Base-by-base conservation (phyloP, 2,329 filamentous ascomycete species). In the Ophiosphaerella herpotricha region DNA sequence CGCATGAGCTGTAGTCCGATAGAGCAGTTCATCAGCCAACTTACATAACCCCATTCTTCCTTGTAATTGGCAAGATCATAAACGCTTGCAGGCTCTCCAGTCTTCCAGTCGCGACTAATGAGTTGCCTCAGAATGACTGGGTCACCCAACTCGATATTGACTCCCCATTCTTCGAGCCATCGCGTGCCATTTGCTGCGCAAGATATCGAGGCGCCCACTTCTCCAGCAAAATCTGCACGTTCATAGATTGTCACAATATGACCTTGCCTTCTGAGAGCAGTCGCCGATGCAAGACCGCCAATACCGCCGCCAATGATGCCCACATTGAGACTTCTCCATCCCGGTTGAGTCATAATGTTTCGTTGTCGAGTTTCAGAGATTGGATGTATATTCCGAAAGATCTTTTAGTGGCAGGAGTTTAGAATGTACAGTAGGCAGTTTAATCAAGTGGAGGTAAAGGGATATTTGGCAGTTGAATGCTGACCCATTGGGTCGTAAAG, bases 21-120 rank as follows among this genome's bases (percentile, higher is more conserved):
- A 6, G 18, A 24, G 7, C 14, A 24, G 4, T 4, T 32, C 13
- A 7, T 16, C n/a, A n/a, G 5, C 14, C 3, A 5, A 41, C 39
- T 26, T 41, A 48, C 78, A 68, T 82, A 80, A 9, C 84, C 85
- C 84, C 84, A 88, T 45, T 75, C 76, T 71, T 82, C 64, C 68
- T 87, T 80, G 50, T 88, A 88, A 62, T 88, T 84, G 8, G 72
- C 78, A 24, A 88, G 68, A 59, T 82, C 79, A 57, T 85, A 87
- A 1, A 85, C 81, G 58, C 80, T 86, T 35, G 83, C 78, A 0
- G 82, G 80, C 70, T 87, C 81, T 1, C 86, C 85, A 0, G 85
- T 87, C 63, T 81, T 79, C 85, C 85, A 88, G 69, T 88, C 84
- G 4, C 82, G 80, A 67, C 84, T 86, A 74, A 88, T 87, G 46